These are phyloP conservation scores for Microbotryum silenes-acaulis DNA, from an alignment of 1,284 basidiomycete genomes.

Conservation along the genomic window DNA sequence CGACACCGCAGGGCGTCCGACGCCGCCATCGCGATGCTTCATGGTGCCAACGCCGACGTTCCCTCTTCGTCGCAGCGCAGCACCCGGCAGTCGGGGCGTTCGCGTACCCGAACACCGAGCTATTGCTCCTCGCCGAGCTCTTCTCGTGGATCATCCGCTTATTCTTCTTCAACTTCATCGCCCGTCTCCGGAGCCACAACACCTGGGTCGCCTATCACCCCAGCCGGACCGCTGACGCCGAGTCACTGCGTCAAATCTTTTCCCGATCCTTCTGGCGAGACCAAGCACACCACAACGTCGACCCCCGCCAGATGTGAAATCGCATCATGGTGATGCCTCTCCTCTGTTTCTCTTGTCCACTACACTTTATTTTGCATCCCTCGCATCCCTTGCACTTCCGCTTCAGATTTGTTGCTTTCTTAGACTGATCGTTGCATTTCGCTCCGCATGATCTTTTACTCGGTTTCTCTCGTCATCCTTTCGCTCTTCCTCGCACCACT, in stretches of 20 bases:
- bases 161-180: constrained; percentile 19
- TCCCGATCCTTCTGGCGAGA: neutral
- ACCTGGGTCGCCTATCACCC: constrained; percentile 20
- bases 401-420: too few species aligned
- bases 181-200: constrained; percentile 15
- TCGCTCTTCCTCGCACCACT: neutral
- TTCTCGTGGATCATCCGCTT: constrained; percentile 9
- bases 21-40: constrained; percentile 27
- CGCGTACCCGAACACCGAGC: constrained; percentile 5
- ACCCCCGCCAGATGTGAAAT: neutral
- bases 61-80: constrained; percentile 8
- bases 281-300: neutral
- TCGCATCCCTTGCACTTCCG: too few species aligned
- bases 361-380: too few species aligned
- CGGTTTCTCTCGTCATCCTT: neutral
- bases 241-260: neutral
- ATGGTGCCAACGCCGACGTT: constrained; percentile 12
- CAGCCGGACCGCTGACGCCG: constrained; percentile 25
- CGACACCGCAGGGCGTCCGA: constrained; percentile 30
- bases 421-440: too few species aligned
- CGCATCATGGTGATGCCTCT: neutral
- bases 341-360: too few species aligned
- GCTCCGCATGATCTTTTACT: neutral
- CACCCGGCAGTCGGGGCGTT: constrained; percentile 6
- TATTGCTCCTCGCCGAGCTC: constrained; percentile 25